Conservation (phyloP, 2,329 filamentous ascomycete species). For the Talaromyces sp. region DNA sequence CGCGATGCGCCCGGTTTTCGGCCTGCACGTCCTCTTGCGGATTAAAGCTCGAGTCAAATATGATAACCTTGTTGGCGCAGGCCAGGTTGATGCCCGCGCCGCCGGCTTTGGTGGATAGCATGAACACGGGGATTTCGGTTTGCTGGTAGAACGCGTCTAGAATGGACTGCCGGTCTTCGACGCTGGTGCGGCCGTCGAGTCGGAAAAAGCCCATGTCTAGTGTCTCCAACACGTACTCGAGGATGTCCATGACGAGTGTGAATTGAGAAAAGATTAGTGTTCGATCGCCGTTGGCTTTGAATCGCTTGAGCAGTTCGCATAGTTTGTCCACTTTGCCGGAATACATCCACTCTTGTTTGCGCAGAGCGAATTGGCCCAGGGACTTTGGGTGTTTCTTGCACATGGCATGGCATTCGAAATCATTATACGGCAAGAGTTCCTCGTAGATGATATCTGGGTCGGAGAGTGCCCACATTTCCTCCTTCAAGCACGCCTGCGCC, state of each 20-base stretch:
- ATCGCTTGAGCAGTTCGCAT: conserved; percentile 65
- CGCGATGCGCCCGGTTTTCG: conserved; percentile 91
- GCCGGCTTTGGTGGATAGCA: conserved; percentile 87
- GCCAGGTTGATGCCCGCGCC: conserved; percentile 97
- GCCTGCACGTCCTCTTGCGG: conserved; percentile 98
- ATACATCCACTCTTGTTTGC: conserved; percentile 60
- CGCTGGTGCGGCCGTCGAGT: conserved; percentile 78
- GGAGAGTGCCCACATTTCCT: conserved; percentile 50
- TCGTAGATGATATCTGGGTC: conserved; percentile 49
- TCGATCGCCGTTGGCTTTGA: conserved; percentile 74
- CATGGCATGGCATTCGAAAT: conserved; percentile 57
- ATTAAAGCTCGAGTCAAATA: conserved; percentile 96
- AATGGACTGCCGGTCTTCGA: conserved; percentile 75
- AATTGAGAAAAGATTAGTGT: conserved; percentile 92
- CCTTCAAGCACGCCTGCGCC: conserved; percentile 67
- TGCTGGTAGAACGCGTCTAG: conserved; percentile 82
- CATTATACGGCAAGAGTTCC: conserved; percentile 51
- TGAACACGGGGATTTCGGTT: conserved; percentile 74
- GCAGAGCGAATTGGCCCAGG: conserved; percentile 52
- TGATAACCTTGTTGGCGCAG: conserved; percentile 93
- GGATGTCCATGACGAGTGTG: conserved; percentile 81
- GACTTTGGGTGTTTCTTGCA: conserved; percentile 48
- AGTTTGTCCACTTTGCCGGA: conserved; percentile 83
- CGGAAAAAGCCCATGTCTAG: conserved; percentile 71
- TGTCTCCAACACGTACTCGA: conserved; percentile 72